phyloP scores from a whole-genome alignment of 2,329 filamentous ascomycete genomes.

The Scolecobasidium constrictum region DNA sequence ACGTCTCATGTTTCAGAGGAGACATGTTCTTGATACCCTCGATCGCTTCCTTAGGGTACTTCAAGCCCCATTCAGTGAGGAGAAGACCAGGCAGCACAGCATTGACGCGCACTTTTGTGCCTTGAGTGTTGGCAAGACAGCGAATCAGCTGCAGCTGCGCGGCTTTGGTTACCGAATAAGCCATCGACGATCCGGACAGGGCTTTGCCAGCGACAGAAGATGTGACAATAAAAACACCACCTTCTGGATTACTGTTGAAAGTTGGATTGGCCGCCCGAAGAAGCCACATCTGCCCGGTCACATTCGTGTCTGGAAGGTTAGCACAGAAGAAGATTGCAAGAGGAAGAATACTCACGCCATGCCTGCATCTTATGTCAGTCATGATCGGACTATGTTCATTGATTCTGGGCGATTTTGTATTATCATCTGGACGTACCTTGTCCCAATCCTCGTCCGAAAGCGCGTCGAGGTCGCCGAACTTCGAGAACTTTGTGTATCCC shows the following conservation, averaged over 20 bases:
- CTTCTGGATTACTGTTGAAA: conserved; percentile 51
- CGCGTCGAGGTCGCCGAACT: conserved; percentile 47
- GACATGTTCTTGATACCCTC: conserved; percentile 43
- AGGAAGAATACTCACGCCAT: conserved; percentile 13
- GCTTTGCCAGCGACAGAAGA: conserved; percentile 44
- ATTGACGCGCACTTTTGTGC: conserved; percentile 52
- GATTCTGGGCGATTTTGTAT: conserved; percentile 6
- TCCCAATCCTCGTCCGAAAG: conserved; percentile 54
- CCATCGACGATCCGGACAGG: conserved; percentile 46
- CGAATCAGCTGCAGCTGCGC: conserved; percentile 59
- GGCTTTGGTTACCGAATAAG: conserved; percentile 69
- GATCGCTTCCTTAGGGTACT: conserved; percentile 47
- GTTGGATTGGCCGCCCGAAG: conserved; percentile 47
- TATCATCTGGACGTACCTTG: conserved; percentile 31
- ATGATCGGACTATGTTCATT: no score
- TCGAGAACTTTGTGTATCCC: conserved; percentile 52
- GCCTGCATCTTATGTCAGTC: no score
- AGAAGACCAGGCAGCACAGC: conserved; percentile 53
- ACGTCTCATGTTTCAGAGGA: conserved; percentile 47
- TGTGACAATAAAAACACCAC: conserved; percentile 51
- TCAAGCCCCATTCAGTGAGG: conserved; percentile 57
- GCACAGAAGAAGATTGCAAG: no score
- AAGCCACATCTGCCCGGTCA: conserved; percentile 38
- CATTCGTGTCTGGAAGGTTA: conserved; percentile 55
- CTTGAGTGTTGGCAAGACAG: conserved; percentile 51